Evolutionary conservation across 805 yeast genomes (phyloP).

Genomic region (Metschnikowia borealis): DNA sequence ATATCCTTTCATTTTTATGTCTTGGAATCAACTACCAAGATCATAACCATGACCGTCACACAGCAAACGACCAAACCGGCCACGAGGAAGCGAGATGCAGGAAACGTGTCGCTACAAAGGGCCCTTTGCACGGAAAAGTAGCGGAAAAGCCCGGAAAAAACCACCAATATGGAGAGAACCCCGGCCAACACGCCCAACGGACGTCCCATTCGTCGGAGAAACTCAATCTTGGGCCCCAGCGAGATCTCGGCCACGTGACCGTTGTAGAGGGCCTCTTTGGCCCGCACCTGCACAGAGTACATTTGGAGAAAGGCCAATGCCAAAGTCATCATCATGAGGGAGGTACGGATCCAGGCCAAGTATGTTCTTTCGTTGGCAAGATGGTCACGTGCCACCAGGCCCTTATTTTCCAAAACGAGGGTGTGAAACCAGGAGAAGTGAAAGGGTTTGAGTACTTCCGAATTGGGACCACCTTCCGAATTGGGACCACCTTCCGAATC

Average conservation of each 20-base stretch:
- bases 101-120: conserved; percentile 11
- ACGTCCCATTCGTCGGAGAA: conserved; percentile 5
- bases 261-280: conserved; percentile 8
- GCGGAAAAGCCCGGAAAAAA: conserved; percentile 9
- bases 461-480: too few relatives aligned
- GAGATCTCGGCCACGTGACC: neutral
- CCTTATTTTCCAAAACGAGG: conserved; percentile 24
- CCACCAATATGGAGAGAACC: conserved; percentile 6
- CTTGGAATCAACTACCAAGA: conserved; percentile 11
- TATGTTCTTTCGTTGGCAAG: conserved; percentile 64
- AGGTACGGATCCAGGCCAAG: conserved; percentile 61
- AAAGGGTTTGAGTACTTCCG: too few relatives aligned
- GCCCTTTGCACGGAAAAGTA: conserved; percentile 11
- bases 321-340: conserved; percentile 51
- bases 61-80: conserved; percentile 5
- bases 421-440: neutral
- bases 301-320: conserved; percentile 62
- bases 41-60: conserved; percentile 8
- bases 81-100: conserved; percentile 12
- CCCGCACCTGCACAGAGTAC: conserved; percentile 37
- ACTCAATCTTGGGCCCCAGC: neutral
- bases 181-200: conserved; percentile 13
- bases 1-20: neutral
- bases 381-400: conserved; percentile 39
- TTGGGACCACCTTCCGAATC: too few relatives aligned